phyloP scores from a whole-genome alignment of 2,329 filamentous ascomycete species.

The Coniochaeta sp. region DNA sequence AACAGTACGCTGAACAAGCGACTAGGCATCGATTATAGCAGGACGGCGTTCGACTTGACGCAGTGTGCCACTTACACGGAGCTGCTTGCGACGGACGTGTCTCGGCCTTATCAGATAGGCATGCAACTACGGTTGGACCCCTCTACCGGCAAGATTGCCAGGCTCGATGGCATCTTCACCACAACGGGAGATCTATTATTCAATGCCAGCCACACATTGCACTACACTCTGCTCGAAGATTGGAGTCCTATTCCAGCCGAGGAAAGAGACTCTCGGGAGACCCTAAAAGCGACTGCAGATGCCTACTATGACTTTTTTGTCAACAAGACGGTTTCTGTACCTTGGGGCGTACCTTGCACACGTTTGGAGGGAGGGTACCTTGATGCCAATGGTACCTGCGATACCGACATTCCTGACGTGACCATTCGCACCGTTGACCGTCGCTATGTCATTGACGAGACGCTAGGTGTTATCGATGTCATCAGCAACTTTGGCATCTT shows the following conservation, averaged over 20 bases:
- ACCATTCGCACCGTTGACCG: background rate
- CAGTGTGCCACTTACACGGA: constrained; percentile 26
- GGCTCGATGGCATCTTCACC: constrained; percentile 22
- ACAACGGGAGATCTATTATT: constrained; percentile 24
- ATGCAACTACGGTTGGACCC: constrained; percentile 19
- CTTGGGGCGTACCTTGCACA: constrained; percentile 25
- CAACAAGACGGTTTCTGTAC: constrained; percentile 21
- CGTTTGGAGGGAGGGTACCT: constrained; percentile 16
- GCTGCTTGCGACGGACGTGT: constrained; percentile 21
- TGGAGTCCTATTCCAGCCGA: constrained; percentile 19
- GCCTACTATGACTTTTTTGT: constrained; percentile 25
- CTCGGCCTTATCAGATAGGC: constrained; percentile 21
- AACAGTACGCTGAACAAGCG: constrained; percentile 14
- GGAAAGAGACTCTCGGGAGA: constrained; percentile 15
- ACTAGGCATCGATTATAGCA: constrained; percentile 17
- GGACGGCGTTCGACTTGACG: constrained; percentile 17
- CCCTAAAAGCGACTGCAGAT: constrained; percentile 19
- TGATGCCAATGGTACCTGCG: constrained; percentile 39
- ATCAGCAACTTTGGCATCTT: background rate
- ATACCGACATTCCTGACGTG: background rate
- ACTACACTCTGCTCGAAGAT: constrained; percentile 19
- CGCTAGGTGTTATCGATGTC: background rate
- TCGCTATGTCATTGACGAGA: background rate
- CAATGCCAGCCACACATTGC: constrained; percentile 21
- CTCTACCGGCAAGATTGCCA: constrained; percentile 6